Conservation (phyloP, 192 early-diverging fungal species). For the Coemansia sp. region DNA sequence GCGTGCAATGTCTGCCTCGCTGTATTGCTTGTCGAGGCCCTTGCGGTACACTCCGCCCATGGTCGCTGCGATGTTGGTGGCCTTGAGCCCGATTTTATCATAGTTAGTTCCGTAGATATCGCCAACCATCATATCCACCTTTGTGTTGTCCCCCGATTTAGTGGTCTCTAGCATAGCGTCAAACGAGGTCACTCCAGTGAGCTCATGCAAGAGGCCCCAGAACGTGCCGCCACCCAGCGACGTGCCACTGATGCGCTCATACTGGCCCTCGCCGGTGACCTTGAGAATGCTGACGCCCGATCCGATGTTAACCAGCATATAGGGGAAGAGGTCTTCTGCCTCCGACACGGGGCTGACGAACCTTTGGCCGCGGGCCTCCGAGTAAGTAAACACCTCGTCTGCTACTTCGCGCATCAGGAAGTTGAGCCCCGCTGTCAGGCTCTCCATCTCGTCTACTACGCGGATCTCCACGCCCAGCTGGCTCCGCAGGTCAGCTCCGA, state of each 20-base stretch:
- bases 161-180: constrained; percentile 87
- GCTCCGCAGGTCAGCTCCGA: constrained; percentile 63
- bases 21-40: constrained; percentile 63
- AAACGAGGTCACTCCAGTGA: constrained; percentile 86
- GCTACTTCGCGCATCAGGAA: constrained; percentile 90
- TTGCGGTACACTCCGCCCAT: constrained; percentile 97
- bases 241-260: constrained; percentile 85
- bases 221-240: constrained; percentile 93
- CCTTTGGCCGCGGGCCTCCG: constrained; percentile 68
- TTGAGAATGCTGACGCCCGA: constrained; percentile 95
- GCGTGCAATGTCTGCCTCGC: constrained; percentile 79
- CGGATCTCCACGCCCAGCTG: constrained; percentile 72
- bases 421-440: constrained; percentile 78
- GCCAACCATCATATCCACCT: constrained; percentile 87
- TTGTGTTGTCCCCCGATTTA: constrained; percentile 87
- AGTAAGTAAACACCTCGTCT: constrained; percentile 92
- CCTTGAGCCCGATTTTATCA: constrained; percentile 88
- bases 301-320: constrained; percentile 96
- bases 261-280: constrained; percentile 82
- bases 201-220: constrained; percentile 86
- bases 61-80: constrained; percentile 89
- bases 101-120: constrained; percentile 95
- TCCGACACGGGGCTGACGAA: constrained; percentile 53
- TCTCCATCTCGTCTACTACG: constrained; percentile 94
- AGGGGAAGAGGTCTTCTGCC: constrained; percentile 72